Percentiles rank a stretch among this genome's conserved stretches.
phyloP scores from a whole-genome alignment of 352 stramenopile species.

The Pythium apleroticum region DNA sequence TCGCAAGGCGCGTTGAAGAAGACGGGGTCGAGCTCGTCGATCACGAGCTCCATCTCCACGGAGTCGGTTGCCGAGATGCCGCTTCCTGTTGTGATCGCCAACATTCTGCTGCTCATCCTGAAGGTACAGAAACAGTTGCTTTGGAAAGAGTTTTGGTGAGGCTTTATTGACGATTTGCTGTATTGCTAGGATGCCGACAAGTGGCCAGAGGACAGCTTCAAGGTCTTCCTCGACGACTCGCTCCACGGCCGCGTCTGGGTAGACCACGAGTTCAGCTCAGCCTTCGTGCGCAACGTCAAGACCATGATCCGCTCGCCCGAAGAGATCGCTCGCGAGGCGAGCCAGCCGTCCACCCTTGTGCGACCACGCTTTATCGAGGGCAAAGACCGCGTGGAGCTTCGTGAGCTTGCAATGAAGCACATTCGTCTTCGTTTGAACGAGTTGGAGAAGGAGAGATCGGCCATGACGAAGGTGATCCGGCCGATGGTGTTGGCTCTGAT shows the following conservation, averaged over 20 bases:
- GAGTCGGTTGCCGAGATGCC: conserved; percentile 50
- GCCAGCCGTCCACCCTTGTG: conserved; percentile 33
- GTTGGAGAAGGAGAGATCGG: conserved; percentile 65
- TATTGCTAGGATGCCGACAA: conserved; percentile 38
- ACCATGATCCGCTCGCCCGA: conserved; percentile 43
- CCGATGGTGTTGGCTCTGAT: conserved; percentile 78
- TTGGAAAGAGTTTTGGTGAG: not conserved
- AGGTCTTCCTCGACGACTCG: conserved; percentile 86
- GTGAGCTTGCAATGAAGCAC: conserved; percentile 67
- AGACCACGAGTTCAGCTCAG: conserved; percentile 74
- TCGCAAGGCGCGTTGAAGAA: conserved; percentile 46
- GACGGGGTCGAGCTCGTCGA: conserved; percentile 10
- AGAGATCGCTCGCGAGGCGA: conserved; percentile 2
- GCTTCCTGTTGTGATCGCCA: conserved; percentile 70
- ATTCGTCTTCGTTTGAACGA: conserved; percentile 61
- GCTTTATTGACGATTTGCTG: not conserved
- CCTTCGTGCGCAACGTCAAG: conserved; percentile 82
- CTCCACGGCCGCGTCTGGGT: conserved; percentile 82
- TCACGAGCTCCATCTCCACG: conserved; percentile 20
- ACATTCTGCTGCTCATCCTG: conserved; percentile 65
- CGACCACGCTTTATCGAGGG: conserved; percentile 44
- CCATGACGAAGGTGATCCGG: conserved; percentile 53
- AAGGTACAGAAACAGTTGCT: conserved; percentile 35
- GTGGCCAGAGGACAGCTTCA: conserved; percentile 82
- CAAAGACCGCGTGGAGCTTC: conserved; percentile 48